These are phyloP conservation scores for Venturia pyrina DNA, from an alignment of 2,329 filamentous ascomycete genomes.

Conservation along the genomic window DNA sequence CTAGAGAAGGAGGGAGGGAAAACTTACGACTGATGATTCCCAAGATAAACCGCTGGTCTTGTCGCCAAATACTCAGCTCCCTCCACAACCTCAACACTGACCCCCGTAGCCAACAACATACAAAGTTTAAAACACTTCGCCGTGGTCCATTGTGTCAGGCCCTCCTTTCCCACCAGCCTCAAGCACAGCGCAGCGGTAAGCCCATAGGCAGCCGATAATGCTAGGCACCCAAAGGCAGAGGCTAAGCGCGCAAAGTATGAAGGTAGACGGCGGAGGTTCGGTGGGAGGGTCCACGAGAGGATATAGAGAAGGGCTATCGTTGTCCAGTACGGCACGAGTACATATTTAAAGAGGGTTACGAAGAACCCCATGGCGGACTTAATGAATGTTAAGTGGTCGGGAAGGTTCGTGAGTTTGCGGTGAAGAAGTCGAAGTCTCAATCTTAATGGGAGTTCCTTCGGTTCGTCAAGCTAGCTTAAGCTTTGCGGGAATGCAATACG, in stretches of 20 bases:
- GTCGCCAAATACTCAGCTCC: constrained; percentile 16
- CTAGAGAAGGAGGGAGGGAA: neutral
- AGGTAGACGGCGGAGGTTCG: neutral
- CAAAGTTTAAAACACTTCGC: constrained; percentile 69
- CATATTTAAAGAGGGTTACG: constrained; percentile 1
- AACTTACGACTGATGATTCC: constrained; percentile 75
- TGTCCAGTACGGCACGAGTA: neutral
- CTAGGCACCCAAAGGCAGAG: constrained; percentile 7
- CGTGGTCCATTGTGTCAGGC: constrained; percentile 76
- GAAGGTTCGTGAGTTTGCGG: neutral
- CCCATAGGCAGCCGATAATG: constrained; percentile 10
- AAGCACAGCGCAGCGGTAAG: constrained; percentile 1
- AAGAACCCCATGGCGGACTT: neutral
- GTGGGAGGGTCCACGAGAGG: constrained; percentile 2
- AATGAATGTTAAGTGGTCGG: neutral
- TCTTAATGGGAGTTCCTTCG: neutral
- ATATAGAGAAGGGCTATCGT: constrained; percentile 2
- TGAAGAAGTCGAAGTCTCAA: neutral
- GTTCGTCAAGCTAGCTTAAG: neutral
- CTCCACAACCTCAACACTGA: constrained; percentile 66
- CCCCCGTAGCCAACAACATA: constrained; percentile 66
- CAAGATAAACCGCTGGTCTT: constrained; percentile 80
- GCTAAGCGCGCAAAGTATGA: constrained; percentile 13
- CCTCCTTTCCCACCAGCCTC: constrained; percentile 40
- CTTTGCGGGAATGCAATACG: neutral